Base-by-base conservation (phyloP, 2,329 filamentous ascomycete genomes). In the Hawksworthiomyces lignivorus region DNA sequence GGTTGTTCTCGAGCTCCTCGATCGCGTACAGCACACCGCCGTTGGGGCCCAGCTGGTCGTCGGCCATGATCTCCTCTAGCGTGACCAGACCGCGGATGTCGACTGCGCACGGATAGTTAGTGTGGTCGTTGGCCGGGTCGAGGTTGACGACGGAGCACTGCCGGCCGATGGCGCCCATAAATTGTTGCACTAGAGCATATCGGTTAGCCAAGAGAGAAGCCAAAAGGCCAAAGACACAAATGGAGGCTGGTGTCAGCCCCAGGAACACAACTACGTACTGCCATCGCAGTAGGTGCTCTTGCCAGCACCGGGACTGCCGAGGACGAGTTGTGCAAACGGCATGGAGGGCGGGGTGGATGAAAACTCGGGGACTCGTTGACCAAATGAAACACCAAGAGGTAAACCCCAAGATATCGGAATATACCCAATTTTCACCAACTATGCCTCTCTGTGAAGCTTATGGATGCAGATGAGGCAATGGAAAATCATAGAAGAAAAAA, bases 271-370 rank as follows among this genome's bases (percentile, higher is more conserved):
- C 24, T 8, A n/a, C 78, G 62, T 62, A 82, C 79, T 95, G 59
- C 92, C 92, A 79, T 97, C 87, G 70, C 90, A 97, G 62, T 95
- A 96, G 7, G 92, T 98, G 50, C 88, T 96, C 68, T 98, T 98
- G 47, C 92, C 92, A 22, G 88, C 81, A 55, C 92, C 92, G 7
- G 92, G 92, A 52, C 89, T 90, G n/a, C 92, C 92, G 54, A 95
- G 80, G 28, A 95, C 80, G 32, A 96, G 80, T 67, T 94, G 85
- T 45, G 72, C 75, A 55, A 80, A 80, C 37, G 75, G 73, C 75
- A 80, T 80, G 4, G n/a, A 11, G 20, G 3, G 5, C 17, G 17
- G 3, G 18, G 7, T 9, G 11, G 19, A 6, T n/a, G 28, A 14
- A 33, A n/a, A n/a, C n/a, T n/a, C n/a, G n/a, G n/a, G n/a, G n/a